phyloP scores from a whole-genome alignment of 176 grass and related monocot species.

The Chloris gayana region DNA sequence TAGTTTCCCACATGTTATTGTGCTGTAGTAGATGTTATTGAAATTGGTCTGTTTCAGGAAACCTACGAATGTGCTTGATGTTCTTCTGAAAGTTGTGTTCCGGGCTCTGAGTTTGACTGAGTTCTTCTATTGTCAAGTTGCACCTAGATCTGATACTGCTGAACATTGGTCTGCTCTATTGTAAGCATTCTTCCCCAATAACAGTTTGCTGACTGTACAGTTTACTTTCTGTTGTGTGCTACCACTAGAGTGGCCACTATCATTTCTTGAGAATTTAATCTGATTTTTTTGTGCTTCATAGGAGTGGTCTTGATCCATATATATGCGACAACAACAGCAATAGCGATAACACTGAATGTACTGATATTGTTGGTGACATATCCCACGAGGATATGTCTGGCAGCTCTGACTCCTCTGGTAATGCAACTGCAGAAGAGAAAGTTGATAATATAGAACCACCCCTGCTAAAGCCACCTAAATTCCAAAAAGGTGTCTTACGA shows the following conservation, averaged over 20 bases:
- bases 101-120: constrained; percentile 71
- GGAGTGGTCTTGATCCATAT: constrained; percentile 42
- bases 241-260: not conserved
- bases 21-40: constrained; percentile 23
- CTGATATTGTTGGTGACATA: constrained; percentile 47
- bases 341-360: constrained; percentile 56
- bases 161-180: constrained; percentile 50
- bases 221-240: constrained; percentile 6
- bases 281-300: constrained; percentile 26
- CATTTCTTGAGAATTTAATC: constrained; percentile 18
- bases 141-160: constrained; percentile 49
- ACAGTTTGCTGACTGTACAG: not conserved
- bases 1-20: not conserved
- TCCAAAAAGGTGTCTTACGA: constrained; percentile 83
- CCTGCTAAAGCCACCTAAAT: constrained; percentile 49
- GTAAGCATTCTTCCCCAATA: constrained; percentile 47
- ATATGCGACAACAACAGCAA: constrained; percentile 63
- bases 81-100: constrained; percentile 73
- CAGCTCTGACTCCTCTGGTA: constrained; percentile 61
- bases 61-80: constrained; percentile 75
- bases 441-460: constrained; percentile 41
- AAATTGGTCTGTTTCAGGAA: constrained; percentile 54
- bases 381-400: constrained; percentile 73
- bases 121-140: constrained; percentile 77
- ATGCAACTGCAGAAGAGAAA: constrained; percentile 59